These are phyloP conservation scores for Nigrospora sphaerica DNA, from an alignment of 2,329 filamentous ascomycete species.

Conservation along the genomic window DNA sequence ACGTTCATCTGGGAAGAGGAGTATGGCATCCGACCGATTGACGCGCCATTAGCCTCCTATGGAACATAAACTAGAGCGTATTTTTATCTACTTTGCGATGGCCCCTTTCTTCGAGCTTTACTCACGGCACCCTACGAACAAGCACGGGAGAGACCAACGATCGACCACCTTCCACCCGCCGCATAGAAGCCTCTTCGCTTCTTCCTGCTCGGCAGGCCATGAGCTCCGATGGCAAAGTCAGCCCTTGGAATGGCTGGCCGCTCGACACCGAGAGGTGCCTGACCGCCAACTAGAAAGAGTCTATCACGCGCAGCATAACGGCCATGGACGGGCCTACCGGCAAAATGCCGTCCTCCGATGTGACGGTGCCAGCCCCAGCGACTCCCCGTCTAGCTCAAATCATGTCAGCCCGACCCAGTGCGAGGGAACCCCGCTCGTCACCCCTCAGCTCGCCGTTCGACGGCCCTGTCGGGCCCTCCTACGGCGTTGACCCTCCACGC, in stretches of 20 bases:
- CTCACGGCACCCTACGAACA: too few species aligned
- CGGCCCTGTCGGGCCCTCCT: constrained; percentile 4
- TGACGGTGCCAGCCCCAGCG: constrained; percentile 6
- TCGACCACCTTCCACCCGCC: too few species aligned
- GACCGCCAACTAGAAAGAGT: constrained; percentile 13
- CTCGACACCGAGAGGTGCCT: constrained; percentile 6
- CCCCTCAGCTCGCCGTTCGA: constrained; percentile 6
- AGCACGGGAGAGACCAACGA: too few species aligned
- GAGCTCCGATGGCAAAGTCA: constrained; percentile 7
- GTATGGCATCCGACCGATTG: too few species aligned
- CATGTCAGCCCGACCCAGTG: constrained; percentile 5
- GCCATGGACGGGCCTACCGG: constrained; percentile 19
- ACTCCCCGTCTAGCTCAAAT: constrained; percentile 3
- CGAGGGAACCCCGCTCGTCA: neutral
- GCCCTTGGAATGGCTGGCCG: constrained; percentile 11
- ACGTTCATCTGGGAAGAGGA: too few species aligned
- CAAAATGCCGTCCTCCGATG: constrained; percentile 10
- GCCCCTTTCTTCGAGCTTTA: too few species aligned
- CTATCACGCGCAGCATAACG: constrained; percentile 13
- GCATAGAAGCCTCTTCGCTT: too few species aligned
- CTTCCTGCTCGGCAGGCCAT: neutral
- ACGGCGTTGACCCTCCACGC: constrained; percentile 44
- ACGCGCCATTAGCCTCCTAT: too few species aligned
- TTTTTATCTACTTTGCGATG: too few species aligned
- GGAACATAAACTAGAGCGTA: too few species aligned